These are phyloP conservation scores for Arabidopsis suecica DNA, from an alignment of 345 rosid genomes.

Conservation along the genomic window DNA sequence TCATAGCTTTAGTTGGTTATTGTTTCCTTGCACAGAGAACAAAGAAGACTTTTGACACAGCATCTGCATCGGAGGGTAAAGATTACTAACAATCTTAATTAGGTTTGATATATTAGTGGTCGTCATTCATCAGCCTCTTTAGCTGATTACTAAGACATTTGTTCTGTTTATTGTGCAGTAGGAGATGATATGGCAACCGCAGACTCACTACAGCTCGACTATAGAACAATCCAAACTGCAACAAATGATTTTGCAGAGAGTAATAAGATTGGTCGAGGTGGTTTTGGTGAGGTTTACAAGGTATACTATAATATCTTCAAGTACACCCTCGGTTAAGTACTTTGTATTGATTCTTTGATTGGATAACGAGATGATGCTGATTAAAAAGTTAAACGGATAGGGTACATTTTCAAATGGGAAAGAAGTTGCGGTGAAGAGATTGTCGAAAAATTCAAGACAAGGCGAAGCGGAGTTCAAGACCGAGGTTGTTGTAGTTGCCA, in stretches of 20 bases:
- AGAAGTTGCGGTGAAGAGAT: conserved; percentile 54
- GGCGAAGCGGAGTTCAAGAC: conserved; percentile 56
- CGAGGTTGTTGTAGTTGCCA: conserved; percentile 53
- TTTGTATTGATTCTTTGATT: background rate
- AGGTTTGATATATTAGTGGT: no score
- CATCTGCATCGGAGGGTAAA: no score
- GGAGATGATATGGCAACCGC: conserved; percentile 42
- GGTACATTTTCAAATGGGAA: conserved; percentile 36
- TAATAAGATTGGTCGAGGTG: conserved; percentile 69
- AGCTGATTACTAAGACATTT: no score
- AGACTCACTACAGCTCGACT: conserved; percentile 58
- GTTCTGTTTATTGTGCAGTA: conserved; percentile 24
- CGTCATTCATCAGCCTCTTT: no score
- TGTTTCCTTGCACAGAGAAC: conserved; percentile 45
- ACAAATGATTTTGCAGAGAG: conserved; percentile 53
- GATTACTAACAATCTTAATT: no score
- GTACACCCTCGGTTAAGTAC: no score
- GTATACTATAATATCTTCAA: conserved; percentile 30
- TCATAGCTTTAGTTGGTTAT: conserved; percentile 32
- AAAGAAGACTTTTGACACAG: conserved; percentile 24
- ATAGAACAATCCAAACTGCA: conserved; percentile 52
- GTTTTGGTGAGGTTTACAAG: conserved; percentile 73
- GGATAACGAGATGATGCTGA: background rate
- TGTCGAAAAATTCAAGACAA: conserved; percentile 50
- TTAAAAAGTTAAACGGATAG: background rate